Evolutionary conservation across 2,329 filamentous ascomycete species (phyloP).

Genomic region (Biscogniauxia marginata): DNA sequence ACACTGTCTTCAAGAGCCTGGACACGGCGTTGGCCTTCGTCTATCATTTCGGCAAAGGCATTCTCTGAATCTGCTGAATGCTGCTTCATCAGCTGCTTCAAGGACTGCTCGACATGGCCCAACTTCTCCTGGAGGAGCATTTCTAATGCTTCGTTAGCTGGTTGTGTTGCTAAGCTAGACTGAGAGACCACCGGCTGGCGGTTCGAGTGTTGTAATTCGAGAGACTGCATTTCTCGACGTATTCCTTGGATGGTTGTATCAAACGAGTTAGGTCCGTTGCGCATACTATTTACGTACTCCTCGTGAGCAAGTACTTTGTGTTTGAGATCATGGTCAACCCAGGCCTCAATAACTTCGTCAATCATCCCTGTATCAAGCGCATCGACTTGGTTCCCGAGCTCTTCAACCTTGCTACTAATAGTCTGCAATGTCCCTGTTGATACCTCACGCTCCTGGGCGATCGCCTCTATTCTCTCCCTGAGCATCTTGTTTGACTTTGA

Average conservation of each 20-base stretch:
- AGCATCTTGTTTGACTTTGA: neutral
- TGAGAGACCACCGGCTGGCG: neutral
- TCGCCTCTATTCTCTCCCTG: neutral
- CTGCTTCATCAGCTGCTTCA: neutral
- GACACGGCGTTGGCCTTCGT: slow-evolving; percentile 5
- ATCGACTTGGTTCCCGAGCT: slow-evolving; percentile 9
- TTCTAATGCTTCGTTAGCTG: neutral
- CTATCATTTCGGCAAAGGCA: slow-evolving; percentile 16
- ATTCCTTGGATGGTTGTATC: neutral
- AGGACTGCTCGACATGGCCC: neutral
- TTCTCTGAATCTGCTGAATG: slow-evolving; percentile 11
- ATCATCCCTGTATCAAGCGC: slow-evolving; percentile 16
- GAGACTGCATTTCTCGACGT: neutral
- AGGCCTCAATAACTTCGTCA: slow-evolving; percentile 17
- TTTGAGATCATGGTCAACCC: slow-evolving; percentile 16
- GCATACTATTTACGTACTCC: neutral
- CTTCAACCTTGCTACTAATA: slow-evolving; percentile 8
- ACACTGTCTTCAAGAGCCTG: slow-evolving; percentile 7
- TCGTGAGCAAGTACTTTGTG: slow-evolving; percentile 11
- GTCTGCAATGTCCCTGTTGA: neutral
- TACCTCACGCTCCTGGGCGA: too few relatives aligned
- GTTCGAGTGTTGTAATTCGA: neutral
- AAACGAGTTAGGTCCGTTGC: slow-evolving; percentile 7
- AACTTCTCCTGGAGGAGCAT: slow-evolving; percentile 1
- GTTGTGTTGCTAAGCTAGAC: neutral